phyloP scores from a whole-genome alignment of 768 basidiomycete species.

The Hericium coralloides region DNA sequence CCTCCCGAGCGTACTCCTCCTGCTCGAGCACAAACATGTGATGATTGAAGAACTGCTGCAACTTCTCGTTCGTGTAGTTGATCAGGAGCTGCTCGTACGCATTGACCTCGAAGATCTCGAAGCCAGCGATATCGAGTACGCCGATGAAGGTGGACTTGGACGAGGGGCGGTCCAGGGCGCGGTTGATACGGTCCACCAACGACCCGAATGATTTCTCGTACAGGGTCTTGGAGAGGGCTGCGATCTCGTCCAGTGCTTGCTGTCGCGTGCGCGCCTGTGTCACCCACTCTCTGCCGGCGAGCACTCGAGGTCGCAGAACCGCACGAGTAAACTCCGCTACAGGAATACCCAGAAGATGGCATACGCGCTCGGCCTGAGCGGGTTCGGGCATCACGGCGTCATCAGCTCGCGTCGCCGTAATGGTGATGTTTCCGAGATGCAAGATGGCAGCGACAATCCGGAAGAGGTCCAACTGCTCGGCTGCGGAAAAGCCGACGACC shows the following conservation, averaged over 20 bases:
- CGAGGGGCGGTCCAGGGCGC: constrained; percentile 86
- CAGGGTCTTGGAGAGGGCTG: constrained; percentile 85
- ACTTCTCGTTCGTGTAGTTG: constrained; percentile 98
- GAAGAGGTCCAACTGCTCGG: constrained; percentile 89
- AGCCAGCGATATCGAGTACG: constrained; percentile 97
- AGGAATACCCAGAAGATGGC: constrained; percentile 85
- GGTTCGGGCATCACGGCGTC: constrained; percentile 72
- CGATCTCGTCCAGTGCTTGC: constrained; percentile 90
- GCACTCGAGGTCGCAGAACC: constrained; percentile 79
- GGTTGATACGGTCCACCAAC: constrained; percentile 92
- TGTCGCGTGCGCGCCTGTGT: constrained; percentile 85
- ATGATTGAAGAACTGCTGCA: constrained; percentile 98
- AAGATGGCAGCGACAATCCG: constrained; percentile 89
- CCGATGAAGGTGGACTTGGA: constrained; percentile 94
- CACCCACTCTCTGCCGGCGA: constrained; percentile 96
- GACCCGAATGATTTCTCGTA: constrained; percentile 96
- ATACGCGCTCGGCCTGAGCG: constrained; percentile 82
- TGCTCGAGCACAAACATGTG: constrained; percentile 99
- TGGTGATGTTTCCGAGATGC: constrained; percentile 89
- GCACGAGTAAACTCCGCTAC: constrained; percentile 83
- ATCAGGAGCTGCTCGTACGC: constrained; percentile 97
- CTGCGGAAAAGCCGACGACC: constrained; percentile 76
- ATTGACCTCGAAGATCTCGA: constrained; percentile 93
- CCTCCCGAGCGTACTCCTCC: constrained; percentile 94
- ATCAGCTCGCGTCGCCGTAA: constrained; percentile 71